Conservation (phyloP, 2,329 filamentous ascomycete species). For the Alternaria burnsii region DNA sequence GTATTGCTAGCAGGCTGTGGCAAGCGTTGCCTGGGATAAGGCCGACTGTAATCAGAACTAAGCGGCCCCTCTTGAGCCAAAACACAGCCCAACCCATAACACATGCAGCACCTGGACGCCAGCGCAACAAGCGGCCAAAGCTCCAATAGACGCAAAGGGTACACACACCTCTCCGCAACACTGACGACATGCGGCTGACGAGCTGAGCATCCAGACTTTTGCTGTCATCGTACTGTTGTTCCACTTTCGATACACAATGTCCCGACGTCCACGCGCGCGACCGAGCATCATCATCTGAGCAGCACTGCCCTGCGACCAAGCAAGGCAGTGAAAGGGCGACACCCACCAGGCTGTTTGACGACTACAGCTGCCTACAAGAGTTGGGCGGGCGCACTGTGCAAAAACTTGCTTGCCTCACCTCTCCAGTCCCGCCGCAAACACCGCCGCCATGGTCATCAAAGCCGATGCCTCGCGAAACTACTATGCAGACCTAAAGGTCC, state of each 20-base stretch:
- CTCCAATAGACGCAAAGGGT: conserved; percentile 26
- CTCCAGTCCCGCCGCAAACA: conserved; percentile 5
- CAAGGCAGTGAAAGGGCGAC: conserved; percentile 28
- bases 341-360: conserved; percentile 10
- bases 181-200: conserved; percentile 33
- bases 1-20: conserved; percentile 16
- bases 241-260: conserved; percentile 32
- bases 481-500: conserved; percentile 82
- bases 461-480: conserved; percentile 76
- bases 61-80: conserved; percentile 21
- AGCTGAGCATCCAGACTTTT: conserved; percentile 24
- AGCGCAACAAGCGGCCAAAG: conserved; percentile 23
- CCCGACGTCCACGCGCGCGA: conserved; percentile 37
- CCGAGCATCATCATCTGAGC: conserved; percentile 46
- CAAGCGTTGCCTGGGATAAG: conserved; percentile 19
- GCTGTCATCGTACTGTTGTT: conserved; percentile 4
- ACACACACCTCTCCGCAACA: conserved; percentile 19
- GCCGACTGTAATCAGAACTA: too few species aligned
- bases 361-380: conserved; percentile 29
- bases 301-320: conserved; percentile 39
- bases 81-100: conserved; percentile 31
- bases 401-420: conserved; percentile 1
- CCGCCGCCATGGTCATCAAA: conserved; percentile 69
- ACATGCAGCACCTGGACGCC: conserved; percentile 20
- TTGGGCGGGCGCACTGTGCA: neutral